phyloP scores from a whole-genome alignment of 306 rosid genomes.

The Glycine tomentella region DNA sequence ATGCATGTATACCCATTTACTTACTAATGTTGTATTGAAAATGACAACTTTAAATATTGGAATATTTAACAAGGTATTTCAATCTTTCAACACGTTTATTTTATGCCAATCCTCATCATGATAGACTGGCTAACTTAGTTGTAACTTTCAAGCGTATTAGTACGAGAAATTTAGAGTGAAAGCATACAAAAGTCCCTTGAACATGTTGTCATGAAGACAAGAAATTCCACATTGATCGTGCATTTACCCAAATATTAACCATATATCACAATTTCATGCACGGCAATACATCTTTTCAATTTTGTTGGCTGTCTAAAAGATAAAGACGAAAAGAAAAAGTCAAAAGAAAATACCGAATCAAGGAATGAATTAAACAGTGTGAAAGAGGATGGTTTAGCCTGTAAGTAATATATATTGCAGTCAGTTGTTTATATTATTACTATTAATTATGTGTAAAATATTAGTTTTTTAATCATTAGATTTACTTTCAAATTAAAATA shows the following conservation, averaged over 20 bases:
- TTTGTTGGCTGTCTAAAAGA: slow-evolving; percentile 23
- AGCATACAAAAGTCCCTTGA: neutral
- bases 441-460: neutral
- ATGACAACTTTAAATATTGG: neutral
- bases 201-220: neutral
- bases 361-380: neutral
- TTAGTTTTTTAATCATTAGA: neutral
- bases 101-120: neutral
- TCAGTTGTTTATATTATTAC: neutral
- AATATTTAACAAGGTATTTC: neutral
- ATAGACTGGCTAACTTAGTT: neutral
- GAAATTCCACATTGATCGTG: slow-evolving; percentile 31
- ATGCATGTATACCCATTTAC: neutral
- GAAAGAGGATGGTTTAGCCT: neutral
- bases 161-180: neutral
- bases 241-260: slow-evolving; percentile 34
- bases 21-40: neutral
- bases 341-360: slow-evolving; percentile 10
- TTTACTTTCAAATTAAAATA: neutral
- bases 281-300: slow-evolving; percentile 28
- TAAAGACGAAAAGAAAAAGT: slow-evolving; percentile 7
- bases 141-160: neutral
- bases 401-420: neutral
- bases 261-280: slow-evolving; percentile 27
- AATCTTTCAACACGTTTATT: neutral